Conservation (phyloP, 345 rosid genomes). For the Abelmoschus esculentus region DNA sequence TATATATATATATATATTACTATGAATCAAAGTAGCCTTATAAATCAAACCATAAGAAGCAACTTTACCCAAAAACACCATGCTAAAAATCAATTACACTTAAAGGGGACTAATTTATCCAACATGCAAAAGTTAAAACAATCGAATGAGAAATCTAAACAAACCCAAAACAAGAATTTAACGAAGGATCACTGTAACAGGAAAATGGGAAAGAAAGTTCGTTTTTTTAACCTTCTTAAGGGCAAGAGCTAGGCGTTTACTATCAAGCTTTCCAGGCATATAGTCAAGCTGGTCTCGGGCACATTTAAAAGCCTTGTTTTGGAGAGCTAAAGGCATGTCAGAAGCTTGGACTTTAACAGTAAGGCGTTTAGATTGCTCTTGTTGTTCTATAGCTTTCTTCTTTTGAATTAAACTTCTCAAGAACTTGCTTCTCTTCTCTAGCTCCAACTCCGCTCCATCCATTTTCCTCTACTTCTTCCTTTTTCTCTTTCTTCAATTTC, state of each 20-base stretch:
- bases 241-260: constrained; percentile 84
- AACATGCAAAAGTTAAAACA: background rate
- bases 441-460: constrained; percentile 81
- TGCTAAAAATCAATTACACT: background rate
- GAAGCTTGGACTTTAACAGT: constrained; percentile 76
- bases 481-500: constrained; percentile 14
- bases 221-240: constrained; percentile 60
- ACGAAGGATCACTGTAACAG: background rate
- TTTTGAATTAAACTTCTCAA: constrained; percentile 81
- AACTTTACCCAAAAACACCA: background rate
- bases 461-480: constrained; percentile 16
- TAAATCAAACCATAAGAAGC: background rate
- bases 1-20: no score
- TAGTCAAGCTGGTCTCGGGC: constrained; percentile 78
- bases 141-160: background rate
- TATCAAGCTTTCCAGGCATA: constrained; percentile 70
- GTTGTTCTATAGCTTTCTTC: constrained; percentile 68
- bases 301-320: constrained; percentile 60
- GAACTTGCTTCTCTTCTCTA: constrained; percentile 89
- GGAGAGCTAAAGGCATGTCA: constrained; percentile 69
- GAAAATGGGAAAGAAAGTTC: background rate
- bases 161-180: background rate
- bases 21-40: background rate
- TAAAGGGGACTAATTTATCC: background rate
- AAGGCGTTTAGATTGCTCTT: constrained; percentile 41